phyloP scores from a whole-genome alignment of 352 stramenopile species.

The Phytopythium sindhum region DNA sequence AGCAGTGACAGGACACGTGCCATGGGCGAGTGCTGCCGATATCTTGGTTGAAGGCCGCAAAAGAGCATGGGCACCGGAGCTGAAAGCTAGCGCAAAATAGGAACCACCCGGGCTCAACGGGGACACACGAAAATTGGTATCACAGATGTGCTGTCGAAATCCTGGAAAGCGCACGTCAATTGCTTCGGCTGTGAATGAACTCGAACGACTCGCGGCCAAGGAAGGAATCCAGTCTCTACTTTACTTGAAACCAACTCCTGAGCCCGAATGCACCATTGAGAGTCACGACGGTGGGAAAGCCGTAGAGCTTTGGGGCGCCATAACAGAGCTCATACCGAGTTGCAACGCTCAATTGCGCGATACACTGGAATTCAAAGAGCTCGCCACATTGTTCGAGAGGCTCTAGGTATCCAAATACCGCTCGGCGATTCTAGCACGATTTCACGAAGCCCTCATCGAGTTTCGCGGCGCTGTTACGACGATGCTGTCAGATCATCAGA shows the following conservation, averaged over 20 bases:
- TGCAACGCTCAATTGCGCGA: neutral
- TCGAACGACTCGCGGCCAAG: neutral
- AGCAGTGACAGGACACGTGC: constrained; percentile 2
- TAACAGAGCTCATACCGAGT: neutral
- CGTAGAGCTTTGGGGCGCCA: neutral
- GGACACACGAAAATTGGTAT: constrained; percentile 15
- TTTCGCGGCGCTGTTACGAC: neutral
- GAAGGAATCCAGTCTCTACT: neutral
- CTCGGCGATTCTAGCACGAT: neutral
- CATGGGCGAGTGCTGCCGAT: neutral
- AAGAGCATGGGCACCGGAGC: no score
- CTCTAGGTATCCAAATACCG: neutral
- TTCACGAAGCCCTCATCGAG: constrained; percentile 1
- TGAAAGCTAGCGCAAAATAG: no score
- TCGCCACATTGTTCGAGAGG: neutral
- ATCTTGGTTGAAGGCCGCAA: constrained; percentile 12
- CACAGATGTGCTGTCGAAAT: constrained; percentile 28
- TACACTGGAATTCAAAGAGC: neutral
- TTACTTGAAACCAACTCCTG: neutral
- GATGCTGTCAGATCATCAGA: neutral
- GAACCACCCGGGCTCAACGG: neutral
- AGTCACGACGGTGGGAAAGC: neutral
- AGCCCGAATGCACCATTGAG: neutral
- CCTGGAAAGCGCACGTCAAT: constrained; percentile 17
- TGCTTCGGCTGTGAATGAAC: constrained; percentile 9